A percentile compares a stretch with the other conserved stretches of the same genome.
phyloP scores from a whole-genome alignment of 1,284 basidiomycete genomes.

The Veloboletus limbatus region DNA sequence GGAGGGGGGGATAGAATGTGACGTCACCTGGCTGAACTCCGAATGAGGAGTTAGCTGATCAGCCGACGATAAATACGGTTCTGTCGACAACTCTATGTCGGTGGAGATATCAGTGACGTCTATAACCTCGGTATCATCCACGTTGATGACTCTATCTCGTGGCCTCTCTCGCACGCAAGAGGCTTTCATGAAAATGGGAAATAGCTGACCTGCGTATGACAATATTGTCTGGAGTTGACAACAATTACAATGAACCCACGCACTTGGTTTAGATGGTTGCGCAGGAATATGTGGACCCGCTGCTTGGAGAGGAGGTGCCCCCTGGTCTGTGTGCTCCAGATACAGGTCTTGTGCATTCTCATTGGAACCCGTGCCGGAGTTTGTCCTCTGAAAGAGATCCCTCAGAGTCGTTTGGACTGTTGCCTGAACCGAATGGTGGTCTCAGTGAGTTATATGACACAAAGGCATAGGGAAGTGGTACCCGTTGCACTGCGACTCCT shows the following conservation, averaged over 20 bases:
- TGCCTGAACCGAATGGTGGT: conserved; percentile 17
- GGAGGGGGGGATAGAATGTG: conserved; percentile 10
- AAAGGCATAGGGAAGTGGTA: conserved; percentile 5
- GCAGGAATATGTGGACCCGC: conserved; percentile 1
- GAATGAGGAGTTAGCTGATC: conserved; percentile 12
- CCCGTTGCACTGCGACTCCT: conserved; percentile 15
- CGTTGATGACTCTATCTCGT: not conserved
- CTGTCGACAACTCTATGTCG: conserved; percentile 16
- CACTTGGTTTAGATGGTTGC: conserved; percentile 17
- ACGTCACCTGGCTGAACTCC: conserved; percentile 5
- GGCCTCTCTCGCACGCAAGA: conserved; percentile 4
- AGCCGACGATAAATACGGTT: conserved; percentile 9
- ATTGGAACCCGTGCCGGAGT: not conserved
- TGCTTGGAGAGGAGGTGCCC: not conserved
- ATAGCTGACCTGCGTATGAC: conserved; percentile 22
- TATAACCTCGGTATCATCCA: conserved; percentile 16
- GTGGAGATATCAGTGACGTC: conserved; percentile 20
- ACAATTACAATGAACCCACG: conserved; percentile 6
- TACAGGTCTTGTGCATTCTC: conserved; percentile 3
- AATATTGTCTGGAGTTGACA: not conserved
- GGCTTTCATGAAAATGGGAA: conserved; percentile 25
- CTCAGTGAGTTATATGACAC: conserved; percentile 10
- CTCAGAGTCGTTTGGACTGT: conserved; percentile 26
- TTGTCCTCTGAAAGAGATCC: conserved; percentile 25
- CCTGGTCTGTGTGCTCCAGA: not conserved